Percentiles rank a stretch among this genome's conserved stretches.
phyloP scores from a whole-genome alignment of 768 basidiomycete species.

The Rhizopogon vulgaris region DNA sequence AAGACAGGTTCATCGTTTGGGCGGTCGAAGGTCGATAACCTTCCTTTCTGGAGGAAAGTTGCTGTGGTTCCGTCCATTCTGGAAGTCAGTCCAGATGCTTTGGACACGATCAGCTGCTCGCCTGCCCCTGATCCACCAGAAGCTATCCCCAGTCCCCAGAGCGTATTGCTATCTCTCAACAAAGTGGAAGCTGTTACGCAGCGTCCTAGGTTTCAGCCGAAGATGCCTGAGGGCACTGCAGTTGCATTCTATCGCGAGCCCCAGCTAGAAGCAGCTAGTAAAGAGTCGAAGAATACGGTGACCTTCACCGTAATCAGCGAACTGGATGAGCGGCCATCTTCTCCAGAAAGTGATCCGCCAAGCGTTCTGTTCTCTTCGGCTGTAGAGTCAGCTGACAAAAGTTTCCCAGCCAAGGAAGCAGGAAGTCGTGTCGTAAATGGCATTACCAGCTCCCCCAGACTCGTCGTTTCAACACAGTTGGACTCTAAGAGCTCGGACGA shows the following conservation, averaged over 20 bases:
- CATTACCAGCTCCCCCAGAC: conserved; percentile 8
- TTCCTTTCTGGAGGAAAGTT: conserved; percentile 35
- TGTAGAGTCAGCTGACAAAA: conserved; percentile 7
- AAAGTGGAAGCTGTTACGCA: conserved; percentile 21
- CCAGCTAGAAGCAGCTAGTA: conserved; percentile 42
- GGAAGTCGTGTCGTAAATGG: conserved; percentile 9
- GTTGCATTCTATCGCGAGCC: conserved; percentile 72
- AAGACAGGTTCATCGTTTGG: conserved; percentile 11
- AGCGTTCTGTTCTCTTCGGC: conserved; percentile 20
- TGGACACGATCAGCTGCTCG: conserved; percentile 60
- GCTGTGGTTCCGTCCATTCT: conserved; percentile 7
- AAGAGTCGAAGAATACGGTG: conserved; percentile 45
- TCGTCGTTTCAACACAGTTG: conserved; percentile 22
- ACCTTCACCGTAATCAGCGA: conserved; percentile 80
- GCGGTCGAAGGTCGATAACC: conserved; percentile 31
- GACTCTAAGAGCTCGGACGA: conserved; percentile 51
- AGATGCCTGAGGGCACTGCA: conserved; percentile 64
- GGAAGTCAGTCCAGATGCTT: conserved; percentile 16
- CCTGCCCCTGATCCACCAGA: conserved; percentile 48
- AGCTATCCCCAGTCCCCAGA: conserved; percentile 28
- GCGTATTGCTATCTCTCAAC: conserved; percentile 14
- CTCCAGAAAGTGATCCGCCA: conserved; percentile 12
- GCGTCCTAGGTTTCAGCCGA: conserved; percentile 53
- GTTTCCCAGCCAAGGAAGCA: conserved; percentile 5
- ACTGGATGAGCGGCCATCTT: conserved; percentile 36